A percentile compares a stretch with the other conserved stretches of the same genome.
Evolutionary conservation across 176 grass and related monocot species (phyloP).

Genomic region (Zoysia pacifica): DNA sequence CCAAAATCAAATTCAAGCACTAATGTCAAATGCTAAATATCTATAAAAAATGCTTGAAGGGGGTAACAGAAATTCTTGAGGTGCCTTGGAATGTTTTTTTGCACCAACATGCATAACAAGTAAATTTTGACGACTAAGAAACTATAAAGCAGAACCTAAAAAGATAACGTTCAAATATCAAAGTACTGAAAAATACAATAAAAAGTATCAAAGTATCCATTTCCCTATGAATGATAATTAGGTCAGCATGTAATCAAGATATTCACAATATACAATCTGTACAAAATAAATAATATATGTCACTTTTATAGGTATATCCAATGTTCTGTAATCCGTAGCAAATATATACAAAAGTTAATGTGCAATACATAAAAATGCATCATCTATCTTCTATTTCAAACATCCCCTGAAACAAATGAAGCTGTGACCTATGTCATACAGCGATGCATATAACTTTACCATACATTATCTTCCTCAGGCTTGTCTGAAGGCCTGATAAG

Average conservation of each 20-base stretch:
- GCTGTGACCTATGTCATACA: too few species aligned
- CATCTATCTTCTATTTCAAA: constrained; percentile 25
- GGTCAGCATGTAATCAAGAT: background rate
- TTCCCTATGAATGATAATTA: constrained; percentile 4
- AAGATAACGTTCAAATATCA: background rate
- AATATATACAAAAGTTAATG: constrained; percentile 26
- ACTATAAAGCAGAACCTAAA: background rate
- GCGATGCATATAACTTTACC: background rate
- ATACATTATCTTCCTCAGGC: constrained; percentile 77
- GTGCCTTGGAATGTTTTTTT: background rate
- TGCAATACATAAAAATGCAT: constrained; percentile 29
- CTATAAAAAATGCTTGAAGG: background rate
- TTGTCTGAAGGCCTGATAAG: constrained; percentile 68
- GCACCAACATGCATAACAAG: too few species aligned
- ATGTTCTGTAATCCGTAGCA: background rate
- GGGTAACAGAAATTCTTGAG: too few species aligned
- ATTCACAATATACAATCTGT: background rate
- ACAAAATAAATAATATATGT: background rate
- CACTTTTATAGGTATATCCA: constrained; percentile 7
- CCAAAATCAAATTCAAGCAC: background rate
- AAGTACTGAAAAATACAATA: background rate
- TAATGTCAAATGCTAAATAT: background rate
- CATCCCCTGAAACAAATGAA: too few species aligned
- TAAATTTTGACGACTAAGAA: background rate
- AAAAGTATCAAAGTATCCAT: background rate